Conservation (phyloP, 2,329 filamentous ascomycete species). For the Apiospora pterosperma region DNA sequence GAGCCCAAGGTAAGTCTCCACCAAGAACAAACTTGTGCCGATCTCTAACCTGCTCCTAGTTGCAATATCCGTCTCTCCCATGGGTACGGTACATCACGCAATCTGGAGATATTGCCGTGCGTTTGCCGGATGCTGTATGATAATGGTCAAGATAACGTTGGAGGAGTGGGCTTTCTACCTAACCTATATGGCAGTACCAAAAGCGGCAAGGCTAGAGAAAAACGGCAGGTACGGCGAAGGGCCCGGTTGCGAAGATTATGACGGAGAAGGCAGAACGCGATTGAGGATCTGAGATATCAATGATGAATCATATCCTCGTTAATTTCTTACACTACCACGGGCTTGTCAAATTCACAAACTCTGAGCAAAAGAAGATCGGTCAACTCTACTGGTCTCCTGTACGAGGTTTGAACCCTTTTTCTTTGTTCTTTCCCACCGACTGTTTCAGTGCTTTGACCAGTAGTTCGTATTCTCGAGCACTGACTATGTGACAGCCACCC, state of each 20-base stretch:
- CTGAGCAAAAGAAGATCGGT: neutral
- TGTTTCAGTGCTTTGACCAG: neutral
- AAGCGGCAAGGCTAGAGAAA: constrained; percentile 7
- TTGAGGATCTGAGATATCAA: neutral
- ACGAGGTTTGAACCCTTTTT: neutral
- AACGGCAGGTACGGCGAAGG: constrained; percentile 3
- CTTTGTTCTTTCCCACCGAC: neutral
- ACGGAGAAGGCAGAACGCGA: neutral
- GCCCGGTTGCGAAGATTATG: neutral
- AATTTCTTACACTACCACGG: no score
- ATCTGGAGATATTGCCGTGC: constrained; percentile 92
- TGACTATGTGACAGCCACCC: neutral
- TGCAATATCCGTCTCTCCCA: constrained; percentile 96
- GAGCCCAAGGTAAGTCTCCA: constrained; percentile 81
- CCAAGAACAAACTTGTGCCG: no score
- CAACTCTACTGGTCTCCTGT: neutral
- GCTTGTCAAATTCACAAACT: neutral
- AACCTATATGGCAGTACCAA: neutral
- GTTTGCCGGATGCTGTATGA: constrained; percentile 72
- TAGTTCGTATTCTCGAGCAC: neutral
- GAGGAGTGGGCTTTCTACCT: neutral
- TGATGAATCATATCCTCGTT: neutral
- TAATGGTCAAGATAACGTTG: neutral
- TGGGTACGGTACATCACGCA: constrained; percentile 99
- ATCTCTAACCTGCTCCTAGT: constrained; percentile 41